phyloP scores from a whole-genome alignment of 2,329 filamentous ascomycete genomes.

The Diplodia corticola region DNA sequence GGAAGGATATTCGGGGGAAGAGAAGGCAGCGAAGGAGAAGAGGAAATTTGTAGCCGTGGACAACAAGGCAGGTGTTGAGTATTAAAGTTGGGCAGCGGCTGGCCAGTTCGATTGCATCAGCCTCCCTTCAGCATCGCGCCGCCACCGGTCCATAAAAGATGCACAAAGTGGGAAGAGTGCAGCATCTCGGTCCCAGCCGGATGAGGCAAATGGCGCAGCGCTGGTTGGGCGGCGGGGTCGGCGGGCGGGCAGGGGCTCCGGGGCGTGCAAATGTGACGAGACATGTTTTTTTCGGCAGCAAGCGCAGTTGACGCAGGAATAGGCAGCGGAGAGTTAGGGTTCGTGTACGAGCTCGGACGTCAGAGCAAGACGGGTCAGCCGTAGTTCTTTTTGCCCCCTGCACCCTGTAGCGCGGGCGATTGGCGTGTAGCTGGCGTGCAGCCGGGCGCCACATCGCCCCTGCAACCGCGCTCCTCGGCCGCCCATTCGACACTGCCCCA shows the following conservation, averaged over 20 bases:
- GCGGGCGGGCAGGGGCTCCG: conserved; percentile 13
- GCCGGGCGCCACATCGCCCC: conserved; percentile 16
- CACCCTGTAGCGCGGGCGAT: conserved; percentile 19
- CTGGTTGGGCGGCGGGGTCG: conserved; percentile 13
- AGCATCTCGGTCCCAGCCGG: neutral
- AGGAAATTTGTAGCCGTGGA: neutral
- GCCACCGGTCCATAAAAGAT: conserved; percentile 21
- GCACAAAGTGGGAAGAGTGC: neutral
- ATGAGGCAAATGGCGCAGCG: neutral
- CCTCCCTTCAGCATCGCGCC: conserved; percentile 6
- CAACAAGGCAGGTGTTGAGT: conserved; percentile 1
- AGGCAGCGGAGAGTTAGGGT: conserved; percentile 19
- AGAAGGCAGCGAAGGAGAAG: neutral
- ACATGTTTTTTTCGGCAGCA: conserved; percentile 18
- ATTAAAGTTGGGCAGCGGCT: conserved; percentile 2
- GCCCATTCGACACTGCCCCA: neutral
- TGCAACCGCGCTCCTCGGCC: neutral
- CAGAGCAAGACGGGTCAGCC: conserved; percentile 10
- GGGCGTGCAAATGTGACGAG: neutral
- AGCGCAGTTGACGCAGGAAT: conserved; percentile 22
- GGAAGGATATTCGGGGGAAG: neutral
- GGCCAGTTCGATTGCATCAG: conserved; percentile 8
- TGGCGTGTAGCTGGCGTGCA: conserved; percentile 14
- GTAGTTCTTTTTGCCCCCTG: conserved; percentile 8
- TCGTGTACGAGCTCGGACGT: conserved; percentile 13